Evolutionary conservation across 768 basidiomycete genomes (phyloP).

Genomic region (Astraeus odoratus): DNA sequence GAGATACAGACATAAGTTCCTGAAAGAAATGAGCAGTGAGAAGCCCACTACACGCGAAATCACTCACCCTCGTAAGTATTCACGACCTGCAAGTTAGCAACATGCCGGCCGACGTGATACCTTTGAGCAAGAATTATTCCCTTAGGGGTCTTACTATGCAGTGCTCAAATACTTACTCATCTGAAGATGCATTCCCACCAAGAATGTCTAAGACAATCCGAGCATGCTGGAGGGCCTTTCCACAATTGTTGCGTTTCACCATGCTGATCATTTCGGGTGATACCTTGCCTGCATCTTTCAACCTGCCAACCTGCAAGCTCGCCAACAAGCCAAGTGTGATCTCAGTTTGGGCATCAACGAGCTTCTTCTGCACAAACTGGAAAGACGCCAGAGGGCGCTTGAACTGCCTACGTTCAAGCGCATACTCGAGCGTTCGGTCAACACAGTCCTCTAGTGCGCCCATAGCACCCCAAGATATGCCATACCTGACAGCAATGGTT

Average conservation of each 20-base stretch:
- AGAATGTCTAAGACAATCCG: conserved; percentile 81
- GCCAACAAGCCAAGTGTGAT: conserved; percentile 71
- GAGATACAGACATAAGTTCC: conserved; percentile 50
- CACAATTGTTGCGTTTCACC: conserved; percentile 93
- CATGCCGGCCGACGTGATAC: conserved; percentile 92
- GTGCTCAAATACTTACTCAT: conserved; percentile 60
- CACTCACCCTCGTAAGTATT: conserved; percentile 86
- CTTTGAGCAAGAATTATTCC: conserved; percentile 30
- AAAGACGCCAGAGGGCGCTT: conserved; percentile 84
- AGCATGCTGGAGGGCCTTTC: conserved; percentile 82
- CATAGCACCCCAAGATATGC: conserved; percentile 95
- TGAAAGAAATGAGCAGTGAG: conserved; percentile 16
- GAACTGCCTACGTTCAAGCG: conserved; percentile 88
- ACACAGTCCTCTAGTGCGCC: conserved; percentile 94
- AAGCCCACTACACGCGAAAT: neutral
- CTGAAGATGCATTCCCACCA: conserved; percentile 89
- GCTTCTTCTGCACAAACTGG: conserved; percentile 97
- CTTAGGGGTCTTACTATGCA: neutral
- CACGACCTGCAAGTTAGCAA: conserved; percentile 90
- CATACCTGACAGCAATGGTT: conserved; percentile 42
- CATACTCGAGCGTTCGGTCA: conserved; percentile 67
- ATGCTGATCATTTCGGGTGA: conserved; percentile 94
- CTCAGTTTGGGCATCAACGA: conserved; percentile 90
- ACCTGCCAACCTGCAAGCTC: conserved; percentile 72
- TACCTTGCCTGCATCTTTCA: conserved; percentile 70